A percentile compares a stretch with the other conserved stretches of the same genome.
Evolutionary conservation across 495 filamentous ascomycete genomes (phyloP).

Genomic region (Amorphotheca resinae): DNA sequence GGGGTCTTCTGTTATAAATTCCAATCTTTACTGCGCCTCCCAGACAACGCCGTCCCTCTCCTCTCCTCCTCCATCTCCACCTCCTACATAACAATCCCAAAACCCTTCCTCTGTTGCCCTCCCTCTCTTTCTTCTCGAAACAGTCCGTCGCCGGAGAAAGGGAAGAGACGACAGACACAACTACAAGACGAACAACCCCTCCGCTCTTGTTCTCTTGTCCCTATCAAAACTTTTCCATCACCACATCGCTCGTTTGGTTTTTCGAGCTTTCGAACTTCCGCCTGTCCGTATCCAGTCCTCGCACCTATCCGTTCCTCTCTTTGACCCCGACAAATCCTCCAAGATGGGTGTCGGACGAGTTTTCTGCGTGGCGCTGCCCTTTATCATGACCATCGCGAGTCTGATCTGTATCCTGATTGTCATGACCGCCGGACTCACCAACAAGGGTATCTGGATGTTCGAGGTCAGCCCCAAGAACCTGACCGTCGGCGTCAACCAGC

Average conservation of each 20-base stretch:
- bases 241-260: neutral
- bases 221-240: neutral
- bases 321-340: too few species aligned
- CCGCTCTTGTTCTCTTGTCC: neutral
- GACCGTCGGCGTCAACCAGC: slow-evolving; percentile 23
- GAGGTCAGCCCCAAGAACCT: slow-evolving; percentile 44
- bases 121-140: neutral
- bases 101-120: slow-evolving; percentile 1
- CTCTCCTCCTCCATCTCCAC: neutral
- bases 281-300: too few species aligned
- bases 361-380: slow-evolving; percentile 70
- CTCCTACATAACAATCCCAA: neutral
- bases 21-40: slow-evolving; percentile 1
- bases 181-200: neutral
- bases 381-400: slow-evolving; percentile 58
- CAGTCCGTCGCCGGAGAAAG: too few species aligned
- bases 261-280: too few species aligned
- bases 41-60: neutral
- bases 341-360: slow-evolving; percentile 47
- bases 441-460: slow-evolving; percentile 62
- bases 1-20: too few species aligned
- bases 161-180: too few species aligned
- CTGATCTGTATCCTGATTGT: slow-evolving; percentile 63
- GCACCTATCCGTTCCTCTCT: too few species aligned
- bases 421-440: slow-evolving; percentile 57